phyloP scores from a whole-genome alignment of 129 eudicot genomes.

The Pseudognaphalium luteoalbum region DNA sequence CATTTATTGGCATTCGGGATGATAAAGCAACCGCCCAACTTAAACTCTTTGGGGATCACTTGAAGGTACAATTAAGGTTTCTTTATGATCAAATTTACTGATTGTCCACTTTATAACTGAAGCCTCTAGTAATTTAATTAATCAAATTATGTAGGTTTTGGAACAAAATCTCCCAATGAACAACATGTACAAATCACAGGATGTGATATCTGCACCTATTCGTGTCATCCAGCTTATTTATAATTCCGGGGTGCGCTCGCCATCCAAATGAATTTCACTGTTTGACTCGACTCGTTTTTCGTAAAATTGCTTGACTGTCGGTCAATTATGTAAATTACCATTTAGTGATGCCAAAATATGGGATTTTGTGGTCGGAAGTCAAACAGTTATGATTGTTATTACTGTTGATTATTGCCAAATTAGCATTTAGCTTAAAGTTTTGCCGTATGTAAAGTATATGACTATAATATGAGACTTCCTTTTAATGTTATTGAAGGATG shows the following conservation, averaged over 20 bases:
- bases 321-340: neutral
- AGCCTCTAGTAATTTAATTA: conserved; percentile 9
- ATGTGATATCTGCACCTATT: conserved; percentile 87
- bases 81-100: neutral
- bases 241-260: conserved; percentile 78
- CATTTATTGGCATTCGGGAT: conserved; percentile 89
- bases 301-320: neutral
- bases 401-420: neutral
- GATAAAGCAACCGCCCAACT: conserved; percentile 90
- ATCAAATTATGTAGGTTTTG: conserved; percentile 50
- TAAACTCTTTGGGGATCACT: conserved; percentile 82
- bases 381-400: neutral
- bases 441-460: neutral
- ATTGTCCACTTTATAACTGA: neutral
- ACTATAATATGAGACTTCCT: conserved; percentile 4
- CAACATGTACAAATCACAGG: conserved; percentile 64
- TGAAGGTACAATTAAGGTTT: conserved; percentile 49
- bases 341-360: neutral
- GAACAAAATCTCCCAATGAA: conserved; percentile 97
- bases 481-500: conserved; percentile 60
- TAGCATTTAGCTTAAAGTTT: neutral
- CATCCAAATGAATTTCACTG: neutral
- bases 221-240: conserved; percentile 88
- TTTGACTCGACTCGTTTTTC: neutral
- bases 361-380: neutral